These are phyloP conservation scores for Aegilops speltoides DNA, from an alignment of 176 grass and related monocot genomes.

Conservation along the genomic window DNA sequence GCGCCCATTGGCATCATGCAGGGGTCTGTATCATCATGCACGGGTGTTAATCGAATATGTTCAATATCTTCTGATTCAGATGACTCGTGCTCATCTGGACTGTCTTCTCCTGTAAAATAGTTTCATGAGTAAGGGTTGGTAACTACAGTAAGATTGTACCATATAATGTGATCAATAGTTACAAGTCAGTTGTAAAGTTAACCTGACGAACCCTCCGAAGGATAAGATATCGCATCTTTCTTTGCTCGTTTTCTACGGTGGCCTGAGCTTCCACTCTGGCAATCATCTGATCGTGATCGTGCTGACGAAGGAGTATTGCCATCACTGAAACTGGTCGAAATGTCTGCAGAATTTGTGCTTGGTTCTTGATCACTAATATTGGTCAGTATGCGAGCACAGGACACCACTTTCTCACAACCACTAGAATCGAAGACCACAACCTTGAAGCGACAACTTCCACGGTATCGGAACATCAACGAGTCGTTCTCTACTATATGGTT, in stretches of 20 bases:
- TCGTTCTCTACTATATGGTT: constrained; percentile 41
- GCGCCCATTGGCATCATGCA: neutral
- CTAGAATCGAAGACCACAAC: constrained; percentile 37
- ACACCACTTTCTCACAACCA: constrained; percentile 38
- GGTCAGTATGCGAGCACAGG: constrained; percentile 19
- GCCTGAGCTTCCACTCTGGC: neutral
- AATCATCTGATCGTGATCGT: neutral
- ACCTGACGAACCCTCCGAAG: neutral
- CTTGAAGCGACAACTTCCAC: constrained; percentile 28
- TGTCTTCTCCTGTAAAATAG: neutral
- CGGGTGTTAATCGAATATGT: too few relatives aligned
- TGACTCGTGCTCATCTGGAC: neutral
- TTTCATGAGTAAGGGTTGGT: neutral
- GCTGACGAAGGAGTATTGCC: neutral
- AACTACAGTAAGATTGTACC: neutral
- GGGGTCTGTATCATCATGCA: neutral
- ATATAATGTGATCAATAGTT: neutral
- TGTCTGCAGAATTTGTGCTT: neutral
- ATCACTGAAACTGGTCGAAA: neutral
- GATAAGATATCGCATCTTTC: neutral
- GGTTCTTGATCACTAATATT: neutral
- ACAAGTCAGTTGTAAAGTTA: neutral
- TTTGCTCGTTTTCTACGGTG: neutral
- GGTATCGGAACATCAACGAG: constrained; percentile 39
- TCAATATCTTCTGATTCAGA: neutral